Conservation (phyloP, 1,284 basidiomycete genomes). For the Violaceomyces palustris region DNA sequence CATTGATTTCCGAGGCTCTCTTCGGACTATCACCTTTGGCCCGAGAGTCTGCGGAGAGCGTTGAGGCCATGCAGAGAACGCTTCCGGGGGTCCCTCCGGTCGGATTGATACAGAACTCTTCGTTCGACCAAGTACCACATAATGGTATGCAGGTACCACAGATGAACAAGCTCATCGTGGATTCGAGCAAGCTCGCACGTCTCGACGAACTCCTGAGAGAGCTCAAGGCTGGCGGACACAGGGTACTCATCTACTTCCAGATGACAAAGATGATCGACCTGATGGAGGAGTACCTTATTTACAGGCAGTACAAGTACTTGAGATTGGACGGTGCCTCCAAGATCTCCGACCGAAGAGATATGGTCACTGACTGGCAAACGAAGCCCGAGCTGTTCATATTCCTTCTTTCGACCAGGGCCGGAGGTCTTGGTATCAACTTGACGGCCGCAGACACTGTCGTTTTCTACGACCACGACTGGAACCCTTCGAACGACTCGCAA, state of each 20-base stretch:
- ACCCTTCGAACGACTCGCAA: slow-evolving; percentile 87
- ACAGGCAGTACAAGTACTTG: slow-evolving; percentile 95
- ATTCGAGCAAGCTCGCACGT: slow-evolving; percentile 91
- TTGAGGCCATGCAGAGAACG: slow-evolving; percentile 58
- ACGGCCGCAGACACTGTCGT: slow-evolving; percentile 90
- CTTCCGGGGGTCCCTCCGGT: slow-evolving; percentile 64
- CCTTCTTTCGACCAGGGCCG: slow-evolving; percentile 88
- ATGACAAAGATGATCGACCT: slow-evolving; percentile 99
- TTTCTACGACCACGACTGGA: slow-evolving; percentile 99
- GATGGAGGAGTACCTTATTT: slow-evolving; percentile 98
- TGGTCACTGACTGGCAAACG: slow-evolving; percentile 99
- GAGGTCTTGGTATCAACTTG: slow-evolving; percentile 95
- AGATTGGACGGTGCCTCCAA: slow-evolving; percentile 92
- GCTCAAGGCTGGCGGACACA: slow-evolving; percentile 87
- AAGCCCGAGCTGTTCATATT: slow-evolving; percentile 60
- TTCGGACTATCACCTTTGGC: slow-evolving; percentile 77
- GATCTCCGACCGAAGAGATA: slow-evolving; percentile 91
- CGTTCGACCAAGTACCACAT: slow-evolving; percentile 70
- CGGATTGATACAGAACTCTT: slow-evolving; percentile 69
- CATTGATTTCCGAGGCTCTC: slow-evolving; percentile 68
- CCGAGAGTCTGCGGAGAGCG: slow-evolving; percentile 63
- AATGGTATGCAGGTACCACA: slow-evolving; percentile 90
- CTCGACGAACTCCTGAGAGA: slow-evolving; percentile 84
- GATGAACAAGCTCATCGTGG: slow-evolving; percentile 89
- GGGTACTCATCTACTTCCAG: slow-evolving; percentile 96